Base-by-base conservation (phyloP, 768 basidiomycete species). In the Tephrocybe sp. region DNA sequence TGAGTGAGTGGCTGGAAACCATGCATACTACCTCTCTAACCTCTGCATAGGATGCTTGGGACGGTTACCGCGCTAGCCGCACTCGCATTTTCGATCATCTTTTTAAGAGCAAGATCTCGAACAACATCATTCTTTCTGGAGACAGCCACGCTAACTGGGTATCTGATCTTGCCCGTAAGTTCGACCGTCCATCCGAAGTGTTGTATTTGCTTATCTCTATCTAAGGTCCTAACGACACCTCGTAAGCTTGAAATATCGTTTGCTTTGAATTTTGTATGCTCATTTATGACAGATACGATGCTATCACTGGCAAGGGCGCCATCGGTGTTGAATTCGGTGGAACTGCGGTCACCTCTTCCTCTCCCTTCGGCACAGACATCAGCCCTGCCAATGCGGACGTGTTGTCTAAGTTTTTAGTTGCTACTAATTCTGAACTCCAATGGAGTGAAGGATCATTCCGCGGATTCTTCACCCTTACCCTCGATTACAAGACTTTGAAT, bases 111-210 rank as follows among this genome's bases (percentile, higher is more conserved):
- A 65, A 69, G 40, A 81, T 83, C 47, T 68, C 65, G 63, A 82
- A 82, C 58, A 76, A 76, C 1, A 59, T 82, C 49, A 73, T 82
- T 45, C 67, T 83, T n/a, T 69, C 80, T n/a, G 80, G 82, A 11
- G 82, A 84, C 57, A 78, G 77, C 45, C 80, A 83, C 56, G 78
- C 78, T 3, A 80, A 80, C 59, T 82, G 80, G 80, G 80, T 76
- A 10, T 80, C 76, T 38, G 80, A 83, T 57, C 68, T 80, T 11
- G 74, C 77, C 27, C 74, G 78, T 77, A 54, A 55, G 76, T 30
- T 30, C 6, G 6, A 7, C 12, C 12, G 12, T 30, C 12, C 12
- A 30, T 30, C 7, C 12, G 29, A 12, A 30, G 7, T 7, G 7
- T 12, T 6, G 29, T 30, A 7, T 6, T n/a, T n/a, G n/a, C n/a